Base-by-base conservation (phyloP, 1,284 basidiomycete species). In the Phylloboletellus chloephorus region DNA sequence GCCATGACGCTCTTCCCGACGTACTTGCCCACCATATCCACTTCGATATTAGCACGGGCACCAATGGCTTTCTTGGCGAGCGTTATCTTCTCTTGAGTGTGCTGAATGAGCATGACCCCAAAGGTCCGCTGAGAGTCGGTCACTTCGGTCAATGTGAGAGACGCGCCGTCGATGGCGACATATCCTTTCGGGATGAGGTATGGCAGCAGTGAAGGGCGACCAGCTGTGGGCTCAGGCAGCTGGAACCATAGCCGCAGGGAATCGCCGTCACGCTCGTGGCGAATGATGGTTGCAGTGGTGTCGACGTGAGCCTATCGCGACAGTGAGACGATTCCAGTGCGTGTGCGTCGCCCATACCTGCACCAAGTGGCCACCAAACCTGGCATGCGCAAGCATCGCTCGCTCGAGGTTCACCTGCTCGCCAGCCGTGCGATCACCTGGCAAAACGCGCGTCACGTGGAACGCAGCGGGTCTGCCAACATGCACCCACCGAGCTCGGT, bases 131-230 rank as follows among this genome's bases (percentile, higher is more conserved):
- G 58, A 10, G 63, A 58, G 54, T 93, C 88, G 56, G 89, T 69
- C 19, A 97, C 90, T 25, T 71, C 71, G 0, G 94, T 98, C 50
- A 99, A 59, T 1, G 95, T 99, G 34, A 99, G 71, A 2, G 92
- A 96, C 2, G 94, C 81, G 15, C 96, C 95, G 63, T 99, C 95
- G 50, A 99, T 80, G 8, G 94, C 83, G 42, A 98, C 75, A 63
- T 94, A 99, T 37, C 95, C 95, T 64, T 99, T 99, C n/a, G 87
- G 81, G 47, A 98, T 88, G 50, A 98, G 71, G 61, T 91, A 96
- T 1, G 78, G 82, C 40, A 92, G 69, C 22, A 89, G 71, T 5
- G 76, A 84, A 23, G 78, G 81, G 34, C 77, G 72, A 9, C 68
- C 66, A n/a, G 67, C 61, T 3, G 78, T 81, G 16, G 76, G 67